Conservation (phyloP, 1,284 basidiomycete genomes). For the Papiliotrema terrestris region DNA sequence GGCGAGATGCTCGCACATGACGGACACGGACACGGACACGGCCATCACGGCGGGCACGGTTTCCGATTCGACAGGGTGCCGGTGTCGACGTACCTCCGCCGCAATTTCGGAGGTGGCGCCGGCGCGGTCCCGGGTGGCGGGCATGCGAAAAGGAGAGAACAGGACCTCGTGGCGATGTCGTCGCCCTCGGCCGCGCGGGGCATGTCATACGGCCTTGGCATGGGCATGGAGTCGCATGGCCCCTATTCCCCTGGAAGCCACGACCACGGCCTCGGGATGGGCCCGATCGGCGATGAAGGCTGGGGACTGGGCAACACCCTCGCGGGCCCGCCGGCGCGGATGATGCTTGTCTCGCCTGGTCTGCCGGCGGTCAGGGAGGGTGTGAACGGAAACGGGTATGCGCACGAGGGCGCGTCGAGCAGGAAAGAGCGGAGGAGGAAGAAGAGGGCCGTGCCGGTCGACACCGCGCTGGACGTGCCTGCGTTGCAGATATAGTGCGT, state of each 20-base stretch:
- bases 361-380: conserved; percentile 2
- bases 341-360: conserved; percentile 12
- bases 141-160: neutral
- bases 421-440: neutral
- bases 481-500: too few relatives aligned
- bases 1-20: conserved; percentile 5
- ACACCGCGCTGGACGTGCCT: too few relatives aligned
- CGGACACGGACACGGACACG: neutral
- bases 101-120: conserved; percentile 26
- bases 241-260: neutral
- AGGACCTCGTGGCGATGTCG: neutral
- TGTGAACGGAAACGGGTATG: too few relatives aligned
- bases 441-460: too few relatives aligned
- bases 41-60: conserved; percentile 6
- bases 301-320: conserved; percentile 12
- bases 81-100: conserved; percentile 37
- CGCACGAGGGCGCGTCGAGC: neutral
- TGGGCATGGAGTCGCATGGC: neutral
- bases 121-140: too few relatives aligned
- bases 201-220: neutral
- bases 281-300: neutral
- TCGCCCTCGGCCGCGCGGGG: too few relatives aligned
- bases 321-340: conserved; percentile 16
- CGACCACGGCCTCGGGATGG: neutral
- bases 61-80: conserved; percentile 44